A percentile compares a stretch with the other conserved stretches of the same genome.
phyloP scores from a whole-genome alignment of 495 filamentous ascomycete species.

The Trichoderma gamsii region DNA sequence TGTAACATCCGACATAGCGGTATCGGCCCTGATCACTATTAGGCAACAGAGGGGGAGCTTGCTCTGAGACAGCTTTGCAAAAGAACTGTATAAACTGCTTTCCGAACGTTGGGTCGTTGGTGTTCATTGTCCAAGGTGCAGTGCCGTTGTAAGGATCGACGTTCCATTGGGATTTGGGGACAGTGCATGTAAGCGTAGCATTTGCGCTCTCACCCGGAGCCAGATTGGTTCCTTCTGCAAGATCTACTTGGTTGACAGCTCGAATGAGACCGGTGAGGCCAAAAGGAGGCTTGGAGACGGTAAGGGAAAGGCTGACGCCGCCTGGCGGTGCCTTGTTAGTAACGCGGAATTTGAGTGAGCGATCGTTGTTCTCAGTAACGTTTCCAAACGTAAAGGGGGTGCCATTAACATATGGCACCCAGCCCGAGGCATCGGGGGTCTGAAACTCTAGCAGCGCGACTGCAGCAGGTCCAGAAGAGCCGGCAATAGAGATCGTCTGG shows the following conservation, averaged over 20 bases:
- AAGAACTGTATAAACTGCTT: slow-evolving; percentile 35
- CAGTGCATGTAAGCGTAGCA: slow-evolving; percentile 40
- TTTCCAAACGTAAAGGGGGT: slow-evolving; percentile 40
- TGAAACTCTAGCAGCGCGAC: slow-evolving; percentile 43
- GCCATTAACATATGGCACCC: slow-evolving; percentile 35
- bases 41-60: slow-evolving; percentile 31
- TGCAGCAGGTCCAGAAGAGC: slow-evolving; percentile 33
- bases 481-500: slow-evolving; percentile 34
- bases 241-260: slow-evolving; percentile 39
- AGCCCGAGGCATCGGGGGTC: slow-evolving; percentile 37
- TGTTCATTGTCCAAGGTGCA: slow-evolving; percentile 42
- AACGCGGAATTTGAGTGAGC: slow-evolving; percentile 35
- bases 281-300: slow-evolving; percentile 45
- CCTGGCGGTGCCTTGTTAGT: slow-evolving; percentile 36
- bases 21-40: slow-evolving; percentile 29
- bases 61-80: slow-evolving; percentile 35
- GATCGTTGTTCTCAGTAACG: slow-evolving; percentile 35
- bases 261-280: slow-evolving; percentile 34
- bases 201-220: slow-evolving; percentile 34
- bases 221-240: slow-evolving; percentile 45
- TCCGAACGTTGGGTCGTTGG: slow-evolving; percentile 36
- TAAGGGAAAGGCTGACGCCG: slow-evolving; percentile 36
- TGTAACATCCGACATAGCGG: slow-evolving; percentile 37
- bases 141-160: slow-evolving; percentile 33
- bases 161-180: slow-evolving; percentile 43